Evolutionary conservation across 2,329 filamentous ascomycete species (phyloP).

Genomic region (Fusarium multiceps): DNA sequence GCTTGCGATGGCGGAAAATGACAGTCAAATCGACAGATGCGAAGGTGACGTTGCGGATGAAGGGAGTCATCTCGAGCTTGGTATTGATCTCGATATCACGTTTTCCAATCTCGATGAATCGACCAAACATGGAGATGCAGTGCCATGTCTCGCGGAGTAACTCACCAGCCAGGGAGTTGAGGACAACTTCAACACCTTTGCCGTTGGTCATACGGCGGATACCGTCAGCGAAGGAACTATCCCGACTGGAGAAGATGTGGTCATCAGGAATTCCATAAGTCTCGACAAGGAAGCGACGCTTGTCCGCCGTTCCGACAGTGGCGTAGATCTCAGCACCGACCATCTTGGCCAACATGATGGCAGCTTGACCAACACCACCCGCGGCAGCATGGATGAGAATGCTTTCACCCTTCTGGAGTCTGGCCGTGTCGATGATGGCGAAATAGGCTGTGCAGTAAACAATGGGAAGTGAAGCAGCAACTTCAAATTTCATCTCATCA

Average conservation of each 20-base stretch:
- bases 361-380: conserved; percentile 3
- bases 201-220: conserved; percentile 34
- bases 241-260: conserved; percentile 46
- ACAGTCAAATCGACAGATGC: conserved; percentile 15
- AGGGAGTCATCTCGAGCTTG: conserved; percentile 49
- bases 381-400: conserved; percentile 4
- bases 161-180: conserved; percentile 49
- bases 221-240: background rate
- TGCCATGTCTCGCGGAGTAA: conserved; percentile 47
- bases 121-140: conserved; percentile 48
- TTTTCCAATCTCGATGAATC: conserved; percentile 52
- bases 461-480: background rate
- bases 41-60: conserved; percentile 36
- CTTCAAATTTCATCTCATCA: background rate
- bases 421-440: background rate
- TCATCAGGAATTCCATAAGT: conserved; percentile 45
- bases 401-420: background rate
- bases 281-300: conserved; percentile 28
- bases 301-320: background rate
- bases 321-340: conserved; percentile 35
- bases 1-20: background rate
- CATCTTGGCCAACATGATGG: background rate
- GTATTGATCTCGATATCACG: conserved; percentile 43
- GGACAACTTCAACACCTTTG: conserved; percentile 47
- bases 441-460: background rate